Evolutionary conservation across 2,329 filamentous ascomycete genomes (phyloP).

Genomic region (Phyllosticta citribraziliensis): DNA sequence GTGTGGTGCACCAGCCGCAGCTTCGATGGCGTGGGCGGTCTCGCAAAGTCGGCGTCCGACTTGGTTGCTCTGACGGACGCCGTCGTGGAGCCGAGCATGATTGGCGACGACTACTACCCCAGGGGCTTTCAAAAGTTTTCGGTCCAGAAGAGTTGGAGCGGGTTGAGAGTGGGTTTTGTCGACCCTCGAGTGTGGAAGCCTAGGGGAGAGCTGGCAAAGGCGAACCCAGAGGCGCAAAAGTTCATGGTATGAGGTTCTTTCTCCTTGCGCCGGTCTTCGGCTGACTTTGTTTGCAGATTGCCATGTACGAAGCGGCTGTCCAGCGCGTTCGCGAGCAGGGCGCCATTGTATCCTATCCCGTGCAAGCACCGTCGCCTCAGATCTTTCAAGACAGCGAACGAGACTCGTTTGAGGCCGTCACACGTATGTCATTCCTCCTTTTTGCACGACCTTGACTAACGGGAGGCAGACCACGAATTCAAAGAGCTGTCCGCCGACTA

Average conservation of each 20-base stretch:
- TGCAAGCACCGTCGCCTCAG: conserved; percentile 22
- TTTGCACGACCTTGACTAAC: neutral
- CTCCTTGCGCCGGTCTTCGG: neutral
- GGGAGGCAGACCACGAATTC: conserved; percentile 22
- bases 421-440: conserved; percentile 19
- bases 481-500: conserved; percentile 25
- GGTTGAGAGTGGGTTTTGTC: conserved; percentile 25
- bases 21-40: conserved; percentile 25
- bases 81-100: conserved; percentile 22
- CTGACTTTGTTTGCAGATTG: conserved; percentile 17
- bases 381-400: conserved; percentile 21
- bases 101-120: conserved; percentile 17
- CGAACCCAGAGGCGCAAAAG: conserved; percentile 26
- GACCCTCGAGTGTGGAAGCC: conserved; percentile 26
- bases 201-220: conserved; percentile 25
- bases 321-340: conserved; percentile 27
- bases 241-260: conserved; percentile 23
- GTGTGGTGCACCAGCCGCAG: conserved; percentile 26
- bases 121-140: conserved; percentile 19
- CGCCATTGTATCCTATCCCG: conserved; percentile 25
- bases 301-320: conserved; percentile 27
- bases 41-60: conserved; percentile 28
- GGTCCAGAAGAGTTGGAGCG: conserved; percentile 23
- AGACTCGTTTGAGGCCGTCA: conserved; percentile 27
- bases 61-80: conserved; percentile 24